Evolutionary conservation across 768 basidiomycete species (phyloP).

Genomic region (Pisolithus microcarpus): DNA sequence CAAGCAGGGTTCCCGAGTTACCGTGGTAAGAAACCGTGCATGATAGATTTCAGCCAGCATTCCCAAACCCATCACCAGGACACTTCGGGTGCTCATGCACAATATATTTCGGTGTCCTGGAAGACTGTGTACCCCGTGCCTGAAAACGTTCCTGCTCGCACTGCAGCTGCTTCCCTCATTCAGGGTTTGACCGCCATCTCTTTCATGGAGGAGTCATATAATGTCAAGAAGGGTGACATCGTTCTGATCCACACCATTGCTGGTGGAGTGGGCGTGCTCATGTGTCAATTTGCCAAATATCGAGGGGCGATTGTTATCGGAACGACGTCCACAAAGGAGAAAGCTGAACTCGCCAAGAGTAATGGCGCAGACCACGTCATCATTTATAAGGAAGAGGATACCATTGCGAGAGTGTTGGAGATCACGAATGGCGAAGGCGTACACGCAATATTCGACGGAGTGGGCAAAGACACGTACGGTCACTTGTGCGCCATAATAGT

Average conservation of each 20-base stretch:
- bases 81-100: slow-evolving; percentile 49
- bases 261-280: slow-evolving; percentile 73
- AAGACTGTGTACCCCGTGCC: slow-evolving; percentile 60
- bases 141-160: slow-evolving; percentile 46
- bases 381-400: slow-evolving; percentile 68
- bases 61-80: slow-evolving; percentile 28
- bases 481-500: background rate
- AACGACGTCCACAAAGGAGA: slow-evolving; percentile 80
- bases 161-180: slow-evolving; percentile 60
- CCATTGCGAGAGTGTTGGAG: slow-evolving; percentile 63
- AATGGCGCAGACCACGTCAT: slow-evolving; percentile 87
- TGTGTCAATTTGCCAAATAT: slow-evolving; percentile 60
- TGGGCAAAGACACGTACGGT: slow-evolving; percentile 85
- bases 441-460: slow-evolving; percentile 87
- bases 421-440: slow-evolving; percentile 77
- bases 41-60: background rate
- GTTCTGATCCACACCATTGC: slow-evolving; percentile 89
- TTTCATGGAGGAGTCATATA: slow-evolving; percentile 79
- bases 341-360: slow-evolving; percentile 70
- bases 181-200: slow-evolving; percentile 76
- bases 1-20: slow-evolving; percentile 65
- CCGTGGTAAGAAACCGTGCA: slow-evolving; percentile 42
- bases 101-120: slow-evolving; percentile 66
- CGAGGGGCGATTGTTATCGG: slow-evolving; percentile 88
- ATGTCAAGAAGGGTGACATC: slow-evolving; percentile 70